Percentiles rank a stretch among this genome's conserved stretches.
Evolutionary conservation across 306 rosid genomes (phyloP).

Genomic region (Cyamopsis tetragonoloba): DNA sequence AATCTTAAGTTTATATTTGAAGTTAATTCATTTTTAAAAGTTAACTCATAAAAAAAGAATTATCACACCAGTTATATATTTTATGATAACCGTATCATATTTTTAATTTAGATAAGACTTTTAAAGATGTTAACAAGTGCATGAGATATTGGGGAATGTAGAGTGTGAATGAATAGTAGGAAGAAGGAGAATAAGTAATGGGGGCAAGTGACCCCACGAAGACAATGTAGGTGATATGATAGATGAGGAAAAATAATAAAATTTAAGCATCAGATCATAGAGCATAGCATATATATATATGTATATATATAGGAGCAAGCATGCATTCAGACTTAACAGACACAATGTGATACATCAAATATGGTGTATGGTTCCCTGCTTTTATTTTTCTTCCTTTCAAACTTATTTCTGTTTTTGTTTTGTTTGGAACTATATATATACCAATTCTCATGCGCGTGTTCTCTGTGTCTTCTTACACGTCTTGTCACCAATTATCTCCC

Average conservation of each 20-base stretch:
- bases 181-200: constrained; percentile 19
- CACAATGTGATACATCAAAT: neutral
- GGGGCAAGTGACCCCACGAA: constrained; percentile 37
- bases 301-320: constrained; percentile 39
- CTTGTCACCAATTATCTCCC: constrained; percentile 35
- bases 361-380: constrained; percentile 10
- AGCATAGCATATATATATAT: constrained; percentile 19
- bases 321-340: constrained; percentile 19
- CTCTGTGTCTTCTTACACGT: constrained; percentile 25
- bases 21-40: too few species aligned
- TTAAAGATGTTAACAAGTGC: too few species aligned
- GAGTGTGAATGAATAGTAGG: constrained; percentile 24
- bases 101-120: too few species aligned
- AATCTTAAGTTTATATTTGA: too few species aligned
- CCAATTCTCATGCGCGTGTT: constrained; percentile 19
- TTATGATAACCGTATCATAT: too few species aligned
- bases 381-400: constrained; percentile 20
- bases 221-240: constrained; percentile 51
- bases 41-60: too few species aligned
- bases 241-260: constrained; percentile 41
- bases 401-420: constrained; percentile 16
- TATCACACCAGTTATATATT: too few species aligned
- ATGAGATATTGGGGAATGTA: too few species aligned
- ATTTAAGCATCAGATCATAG: constrained; percentile 23
- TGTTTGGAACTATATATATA: constrained; percentile 6